Conservation (phyloP, 1,139 yeast species). For the Lodderomyces beijingensis region DNA sequence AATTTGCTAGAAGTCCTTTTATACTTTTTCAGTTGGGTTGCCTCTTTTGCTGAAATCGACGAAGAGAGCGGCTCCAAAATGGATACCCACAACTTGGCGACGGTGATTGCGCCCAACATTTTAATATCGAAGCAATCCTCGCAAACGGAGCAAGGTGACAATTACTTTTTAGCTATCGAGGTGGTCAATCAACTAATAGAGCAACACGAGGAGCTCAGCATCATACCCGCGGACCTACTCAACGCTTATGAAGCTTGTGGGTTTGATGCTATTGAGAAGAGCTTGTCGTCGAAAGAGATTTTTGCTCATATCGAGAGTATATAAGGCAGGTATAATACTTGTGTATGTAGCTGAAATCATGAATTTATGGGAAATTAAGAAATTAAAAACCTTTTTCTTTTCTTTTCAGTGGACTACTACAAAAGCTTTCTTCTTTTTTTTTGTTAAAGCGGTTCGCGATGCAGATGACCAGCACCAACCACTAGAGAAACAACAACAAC, state of each 20-base stretch:
- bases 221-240: constrained; percentile 61
- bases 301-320: constrained; percentile 28
- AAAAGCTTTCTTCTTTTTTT: too few species aligned
- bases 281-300: constrained; percentile 35
- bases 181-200: constrained; percentile 83
- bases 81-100: constrained; percentile 94
- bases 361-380: too few species aligned
- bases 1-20: constrained; percentile 84
- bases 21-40: constrained; percentile 90
- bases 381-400: too few species aligned
- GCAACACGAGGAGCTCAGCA: constrained; percentile 73
- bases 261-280: constrained; percentile 19
- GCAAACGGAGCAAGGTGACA: constrained; percentile 45
- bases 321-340: too few species aligned
- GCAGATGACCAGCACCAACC: too few species aligned
- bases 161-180: constrained; percentile 85
- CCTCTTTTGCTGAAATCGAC: constrained; percentile 88
- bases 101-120: constrained; percentile 92
- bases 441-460: too few species aligned
- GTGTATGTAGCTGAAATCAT: too few species aligned
- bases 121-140: constrained; percentile 48
- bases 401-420: too few species aligned
- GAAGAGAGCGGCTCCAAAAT: constrained; percentile 90
- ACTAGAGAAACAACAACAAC: not conserved
- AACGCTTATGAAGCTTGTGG: constrained; percentile 35